Percentiles rank a stretch among this genome's conserved stretches.
phyloP scores from a whole-genome alignment of 805 yeast species.

The Lipomyces spencermartinsiae region DNA sequence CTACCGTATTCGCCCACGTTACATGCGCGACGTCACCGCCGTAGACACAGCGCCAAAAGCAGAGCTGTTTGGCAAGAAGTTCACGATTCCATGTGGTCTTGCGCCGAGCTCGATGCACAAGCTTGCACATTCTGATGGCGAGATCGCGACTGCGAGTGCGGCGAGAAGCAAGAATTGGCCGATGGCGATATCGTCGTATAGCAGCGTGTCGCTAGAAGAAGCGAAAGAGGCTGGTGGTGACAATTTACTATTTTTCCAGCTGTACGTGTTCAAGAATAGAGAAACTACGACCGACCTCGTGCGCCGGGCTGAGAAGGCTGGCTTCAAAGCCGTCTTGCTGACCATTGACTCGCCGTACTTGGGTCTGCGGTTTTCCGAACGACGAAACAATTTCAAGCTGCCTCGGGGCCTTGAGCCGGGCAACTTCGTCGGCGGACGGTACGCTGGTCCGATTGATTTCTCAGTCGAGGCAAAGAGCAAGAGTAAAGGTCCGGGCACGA shows the following conservation, averaged over 20 bases:
- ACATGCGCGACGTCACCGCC: slow-evolving; percentile 68
- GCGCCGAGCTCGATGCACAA: slow-evolving; percentile 46
- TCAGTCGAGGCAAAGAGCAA: slow-evolving; percentile 32
- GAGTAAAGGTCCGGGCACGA: slow-evolving; percentile 28
- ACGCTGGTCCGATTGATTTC: slow-evolving; percentile 36
- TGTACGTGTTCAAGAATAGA: slow-evolving; percentile 41
- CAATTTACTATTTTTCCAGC: slow-evolving; percentile 36
- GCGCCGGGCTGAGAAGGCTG: slow-evolving; percentile 42
- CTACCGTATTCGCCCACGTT: slow-evolving; percentile 73
- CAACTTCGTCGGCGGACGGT: slow-evolving; percentile 37
- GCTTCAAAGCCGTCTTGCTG: slow-evolving; percentile 55
- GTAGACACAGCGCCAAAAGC: slow-evolving; percentile 61
- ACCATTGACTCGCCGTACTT: slow-evolving; percentile 63
- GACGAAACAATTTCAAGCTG: slow-evolving; percentile 40
- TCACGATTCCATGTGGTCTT: slow-evolving; percentile 43
- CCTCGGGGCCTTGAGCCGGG: slow-evolving; percentile 42
- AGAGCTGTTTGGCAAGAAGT: slow-evolving; percentile 38
- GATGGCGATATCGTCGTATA: slow-evolving; percentile 40
- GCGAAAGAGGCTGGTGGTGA: slow-evolving; percentile 33
- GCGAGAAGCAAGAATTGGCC: slow-evolving; percentile 40
- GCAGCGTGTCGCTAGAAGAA: slow-evolving; percentile 37
- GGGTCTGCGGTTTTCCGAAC: slow-evolving; percentile 61
- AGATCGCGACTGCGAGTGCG: slow-evolving; percentile 42
- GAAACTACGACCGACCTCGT: slow-evolving; percentile 38
- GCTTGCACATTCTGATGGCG: slow-evolving; percentile 45